Percentiles rank a stretch among this genome's conserved stretches.
Evolutionary conservation across 805 yeast genomes (phyloP).

Genomic region (Metschnikowia peoriensis): DNA sequence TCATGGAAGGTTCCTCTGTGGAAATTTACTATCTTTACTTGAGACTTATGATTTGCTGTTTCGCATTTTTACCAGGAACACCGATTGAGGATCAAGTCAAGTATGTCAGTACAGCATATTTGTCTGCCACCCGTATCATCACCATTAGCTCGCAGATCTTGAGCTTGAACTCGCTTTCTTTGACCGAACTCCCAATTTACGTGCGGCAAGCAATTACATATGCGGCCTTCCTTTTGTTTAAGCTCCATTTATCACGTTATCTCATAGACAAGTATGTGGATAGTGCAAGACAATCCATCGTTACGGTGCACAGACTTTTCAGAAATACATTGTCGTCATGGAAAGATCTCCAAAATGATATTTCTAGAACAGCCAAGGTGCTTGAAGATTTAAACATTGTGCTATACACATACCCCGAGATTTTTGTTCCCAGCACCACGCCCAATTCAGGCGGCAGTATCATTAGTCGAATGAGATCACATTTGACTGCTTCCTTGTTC

Average conservation of each 20-base stretch:
- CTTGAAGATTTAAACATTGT: slow-evolving; percentile 86
- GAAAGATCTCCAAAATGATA: slow-evolving; percentile 87
- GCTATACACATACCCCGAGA: slow-evolving; percentile 80
- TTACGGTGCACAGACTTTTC: slow-evolving; percentile 84
- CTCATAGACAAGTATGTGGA: slow-evolving; percentile 74
- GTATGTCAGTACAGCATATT: slow-evolving; percentile 77
- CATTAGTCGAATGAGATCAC: slow-evolving; percentile 86
- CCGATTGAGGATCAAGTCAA: slow-evolving; percentile 83
- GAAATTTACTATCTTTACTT: slow-evolving; percentile 80
- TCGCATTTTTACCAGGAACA: slow-evolving; percentile 88
- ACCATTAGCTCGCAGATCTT: slow-evolving; percentile 73
- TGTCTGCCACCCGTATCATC: slow-evolving; percentile 76
- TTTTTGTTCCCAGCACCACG: slow-evolving; percentile 46
- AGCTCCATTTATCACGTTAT: slow-evolving; percentile 75
- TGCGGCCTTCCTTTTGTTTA: slow-evolving; percentile 74
- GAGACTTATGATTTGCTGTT: slow-evolving; percentile 77
- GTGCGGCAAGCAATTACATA: slow-evolving; percentile 83
- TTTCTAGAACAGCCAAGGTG: slow-evolving; percentile 87
- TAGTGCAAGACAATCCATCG: slow-evolving; percentile 89
- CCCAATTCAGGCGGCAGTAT: slow-evolving; percentile 41
- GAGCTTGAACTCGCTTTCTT: slow-evolving; percentile 52
- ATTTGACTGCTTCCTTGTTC: slow-evolving; percentile 84
- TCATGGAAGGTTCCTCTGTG: slow-evolving; percentile 62
- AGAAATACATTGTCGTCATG: slow-evolving; percentile 89
- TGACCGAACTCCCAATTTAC: slow-evolving; percentile 83